These are phyloP conservation scores for Trichoderma sp. DNA, from an alignment of 2,329 filamentous ascomycete species.

Conservation along the genomic window DNA sequence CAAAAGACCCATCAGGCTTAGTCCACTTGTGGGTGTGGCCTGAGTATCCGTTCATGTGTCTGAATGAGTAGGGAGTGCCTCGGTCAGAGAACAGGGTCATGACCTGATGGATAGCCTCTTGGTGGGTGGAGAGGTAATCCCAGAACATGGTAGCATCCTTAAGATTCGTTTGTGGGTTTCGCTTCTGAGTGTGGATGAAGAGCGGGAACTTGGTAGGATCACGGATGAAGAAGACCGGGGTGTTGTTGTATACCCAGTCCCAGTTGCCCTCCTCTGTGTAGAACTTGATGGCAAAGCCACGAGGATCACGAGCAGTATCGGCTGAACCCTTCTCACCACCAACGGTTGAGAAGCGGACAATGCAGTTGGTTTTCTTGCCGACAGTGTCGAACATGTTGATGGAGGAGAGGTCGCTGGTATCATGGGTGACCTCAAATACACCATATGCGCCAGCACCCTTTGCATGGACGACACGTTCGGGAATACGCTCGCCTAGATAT, in stretches of 20 bases:
- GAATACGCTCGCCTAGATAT: conserved; percentile 42
- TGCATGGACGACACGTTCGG: conserved; percentile 42
- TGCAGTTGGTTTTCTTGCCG: conserved; percentile 55
- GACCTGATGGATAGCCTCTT: conserved; percentile 61
- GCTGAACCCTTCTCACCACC: conserved; percentile 64
- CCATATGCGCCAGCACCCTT: conserved; percentile 46
- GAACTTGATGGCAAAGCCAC: conserved; percentile 57
- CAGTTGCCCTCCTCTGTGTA: conserved; percentile 70
- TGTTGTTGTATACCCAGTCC: conserved; percentile 76
- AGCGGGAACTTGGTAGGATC: conserved; percentile 73
- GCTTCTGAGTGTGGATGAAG: conserved; percentile 77
- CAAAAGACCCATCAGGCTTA: conserved; percentile 63
- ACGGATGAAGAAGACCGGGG: conserved; percentile 72
- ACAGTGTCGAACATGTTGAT: conserved; percentile 52
- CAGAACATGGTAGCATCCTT: conserved; percentile 63
- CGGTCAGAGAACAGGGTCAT: conserved; percentile 66
- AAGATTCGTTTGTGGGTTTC: conserved; percentile 68
- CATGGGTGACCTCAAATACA: conserved; percentile 58
- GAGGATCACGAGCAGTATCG: conserved; percentile 67
- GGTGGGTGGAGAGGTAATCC: conserved; percentile 52
- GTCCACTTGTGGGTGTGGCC: conserved; percentile 66
- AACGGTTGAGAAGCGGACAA: conserved; percentile 68
- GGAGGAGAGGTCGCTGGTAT: conserved; percentile 54
- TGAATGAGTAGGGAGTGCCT: conserved; percentile 62
- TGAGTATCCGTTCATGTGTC: conserved; percentile 66